A percentile compares a stretch with the other conserved stretches of the same genome.
Evolutionary conservation across 148 eudicot genomes (phyloP).

Genomic region (Vaccinium vitisidaea): DNA sequence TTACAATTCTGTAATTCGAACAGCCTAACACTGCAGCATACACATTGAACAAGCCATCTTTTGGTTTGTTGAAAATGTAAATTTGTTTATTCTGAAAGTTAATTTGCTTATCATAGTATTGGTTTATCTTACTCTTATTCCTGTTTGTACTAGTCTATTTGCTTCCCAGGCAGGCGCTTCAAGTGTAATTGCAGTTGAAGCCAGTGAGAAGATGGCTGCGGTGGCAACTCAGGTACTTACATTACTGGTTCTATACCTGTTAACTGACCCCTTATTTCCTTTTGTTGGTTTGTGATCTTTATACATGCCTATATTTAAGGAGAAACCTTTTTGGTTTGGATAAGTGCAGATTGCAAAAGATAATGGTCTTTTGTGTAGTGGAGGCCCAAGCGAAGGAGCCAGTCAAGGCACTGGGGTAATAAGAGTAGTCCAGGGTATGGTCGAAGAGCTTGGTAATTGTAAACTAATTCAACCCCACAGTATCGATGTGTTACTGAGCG

Average conservation of each 20-base stretch:
- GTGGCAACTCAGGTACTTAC: slow-evolving; percentile 72
- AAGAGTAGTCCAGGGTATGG: slow-evolving; percentile 83
- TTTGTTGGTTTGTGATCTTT: background rate
- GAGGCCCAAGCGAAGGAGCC: slow-evolving; percentile 19
- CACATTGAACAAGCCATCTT: background rate
- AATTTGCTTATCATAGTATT: background rate
- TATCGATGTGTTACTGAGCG: slow-evolving; percentile 84
- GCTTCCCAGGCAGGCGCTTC: slow-evolving; percentile 98
- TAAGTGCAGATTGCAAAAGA: slow-evolving; percentile 74
- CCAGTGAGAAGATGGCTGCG: slow-evolving; percentile 88
- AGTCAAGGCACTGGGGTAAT: slow-evolving; percentile 42
- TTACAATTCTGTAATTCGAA: background rate
- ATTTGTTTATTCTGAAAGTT: background rate
- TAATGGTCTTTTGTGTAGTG: slow-evolving; percentile 51
- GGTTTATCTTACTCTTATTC: slow-evolving; percentile 22
- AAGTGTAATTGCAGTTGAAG: slow-evolving; percentile 87
- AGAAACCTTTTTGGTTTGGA: slow-evolving; percentile 11
- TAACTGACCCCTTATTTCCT: background rate
- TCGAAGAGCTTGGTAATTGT: slow-evolving; percentile 74
- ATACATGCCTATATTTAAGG: background rate
- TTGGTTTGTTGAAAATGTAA: background rate
- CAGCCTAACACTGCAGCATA: background rate
- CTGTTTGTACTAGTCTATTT: slow-evolving; percentile 68
- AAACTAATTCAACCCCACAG: slow-evolving; percentile 59
- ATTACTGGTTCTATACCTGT: background rate